Conservation (phyloP, 2,329 filamentous ascomycete species). For the Neofusicoccum parvum region DNA sequence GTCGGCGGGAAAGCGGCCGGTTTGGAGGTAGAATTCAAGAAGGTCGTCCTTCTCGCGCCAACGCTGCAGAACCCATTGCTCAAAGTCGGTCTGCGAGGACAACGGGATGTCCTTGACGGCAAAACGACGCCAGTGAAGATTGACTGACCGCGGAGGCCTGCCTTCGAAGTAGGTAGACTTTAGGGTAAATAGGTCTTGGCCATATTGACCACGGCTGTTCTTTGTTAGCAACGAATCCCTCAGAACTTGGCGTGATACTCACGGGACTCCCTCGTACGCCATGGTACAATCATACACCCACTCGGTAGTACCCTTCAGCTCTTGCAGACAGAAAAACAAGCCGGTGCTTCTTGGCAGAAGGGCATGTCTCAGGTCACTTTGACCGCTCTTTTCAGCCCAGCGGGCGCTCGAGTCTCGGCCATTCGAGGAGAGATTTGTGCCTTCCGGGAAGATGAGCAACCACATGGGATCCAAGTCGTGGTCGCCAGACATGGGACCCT, state of each 20-base stretch:
- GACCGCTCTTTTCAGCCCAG: slow-evolving; percentile 74
- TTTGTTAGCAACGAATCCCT: slow-evolving; percentile 18
- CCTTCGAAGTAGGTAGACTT: slow-evolving; percentile 86
- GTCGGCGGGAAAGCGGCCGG: slow-evolving; percentile 80
- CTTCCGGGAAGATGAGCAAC: slow-evolving; percentile 85
- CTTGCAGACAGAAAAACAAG: slow-evolving; percentile 75
- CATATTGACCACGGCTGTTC: slow-evolving; percentile 60
- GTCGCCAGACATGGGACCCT: slow-evolving; percentile 40
- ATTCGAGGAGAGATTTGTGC: slow-evolving; percentile 79
- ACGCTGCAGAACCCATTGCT: slow-evolving; percentile 76
- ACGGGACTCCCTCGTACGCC: slow-evolving; percentile 92
- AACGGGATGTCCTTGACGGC: slow-evolving; percentile 77
- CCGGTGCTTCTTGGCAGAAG: slow-evolving; percentile 81
- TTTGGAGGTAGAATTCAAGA: slow-evolving; percentile 73
- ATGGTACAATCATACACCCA: slow-evolving; percentile 93
- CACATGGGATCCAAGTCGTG: slow-evolving; percentile 76
- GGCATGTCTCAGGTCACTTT: slow-evolving; percentile 69
- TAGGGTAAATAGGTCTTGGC: slow-evolving; percentile 85
- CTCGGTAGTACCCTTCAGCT: slow-evolving; percentile 73
- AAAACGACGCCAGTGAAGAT: slow-evolving; percentile 95
- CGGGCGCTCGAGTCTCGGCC: slow-evolving; percentile 68
- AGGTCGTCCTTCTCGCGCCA: slow-evolving; percentile 93
- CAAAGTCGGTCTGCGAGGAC: slow-evolving; percentile 70
- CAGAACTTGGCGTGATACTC: slow-evolving; percentile 50
- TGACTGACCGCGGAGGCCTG: slow-evolving; percentile 87